Conservation (phyloP, 192 early-diverging fungal genomes). For the Rhizophagus sp. region DNA sequence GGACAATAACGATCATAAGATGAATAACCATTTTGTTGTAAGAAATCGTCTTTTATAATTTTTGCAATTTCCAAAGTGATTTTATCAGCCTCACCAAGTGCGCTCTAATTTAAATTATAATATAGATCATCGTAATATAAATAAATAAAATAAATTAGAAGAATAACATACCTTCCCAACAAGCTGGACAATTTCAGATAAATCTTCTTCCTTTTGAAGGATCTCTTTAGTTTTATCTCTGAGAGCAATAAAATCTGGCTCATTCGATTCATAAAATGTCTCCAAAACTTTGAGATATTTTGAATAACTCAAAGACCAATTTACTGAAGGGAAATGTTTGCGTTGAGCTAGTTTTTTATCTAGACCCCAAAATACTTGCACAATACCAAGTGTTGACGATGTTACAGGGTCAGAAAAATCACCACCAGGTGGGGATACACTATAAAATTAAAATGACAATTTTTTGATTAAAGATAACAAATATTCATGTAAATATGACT, state of each 20-base stretch:
- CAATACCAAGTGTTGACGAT: slow-evolving; percentile 94
- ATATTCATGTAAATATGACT: background rate
- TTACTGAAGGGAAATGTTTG: slow-evolving; percentile 99
- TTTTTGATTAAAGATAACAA: background rate
- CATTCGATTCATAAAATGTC: slow-evolving; percentile 91
- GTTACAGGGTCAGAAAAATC: slow-evolving; percentile 99
- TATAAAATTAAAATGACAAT: slow-evolving; percentile 28
- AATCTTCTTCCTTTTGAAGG: slow-evolving; percentile 96
- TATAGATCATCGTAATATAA: background rate
- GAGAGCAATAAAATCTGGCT: slow-evolving; percentile 90
- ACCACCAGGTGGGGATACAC: slow-evolving; percentile 99
- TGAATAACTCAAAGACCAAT: slow-evolving; percentile 97
- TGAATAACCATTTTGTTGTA: slow-evolving; percentile 99
- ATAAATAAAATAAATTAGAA: slow-evolving; percentile 8
- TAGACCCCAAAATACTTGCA: slow-evolving; percentile 99
- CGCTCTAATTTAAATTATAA: slow-evolving; percentile 17
- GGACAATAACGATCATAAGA: slow-evolving; percentile 99
- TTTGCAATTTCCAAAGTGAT: slow-evolving; percentile 97
- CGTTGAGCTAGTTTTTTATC: slow-evolving; percentile 99
- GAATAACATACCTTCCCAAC: slow-evolving; percentile 82
- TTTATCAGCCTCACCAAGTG: slow-evolving; percentile 91
- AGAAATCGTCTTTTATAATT: slow-evolving; percentile 99
- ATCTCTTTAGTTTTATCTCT: slow-evolving; percentile 97
- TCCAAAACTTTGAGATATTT: slow-evolving; percentile 99
- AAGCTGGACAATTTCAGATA: slow-evolving; percentile 99